A percentile compares a stretch with the other conserved stretches of the same genome.
Conservation (phyloP, 495 filamentous ascomycete genomes). For the Acidiella bohemica region DNA sequence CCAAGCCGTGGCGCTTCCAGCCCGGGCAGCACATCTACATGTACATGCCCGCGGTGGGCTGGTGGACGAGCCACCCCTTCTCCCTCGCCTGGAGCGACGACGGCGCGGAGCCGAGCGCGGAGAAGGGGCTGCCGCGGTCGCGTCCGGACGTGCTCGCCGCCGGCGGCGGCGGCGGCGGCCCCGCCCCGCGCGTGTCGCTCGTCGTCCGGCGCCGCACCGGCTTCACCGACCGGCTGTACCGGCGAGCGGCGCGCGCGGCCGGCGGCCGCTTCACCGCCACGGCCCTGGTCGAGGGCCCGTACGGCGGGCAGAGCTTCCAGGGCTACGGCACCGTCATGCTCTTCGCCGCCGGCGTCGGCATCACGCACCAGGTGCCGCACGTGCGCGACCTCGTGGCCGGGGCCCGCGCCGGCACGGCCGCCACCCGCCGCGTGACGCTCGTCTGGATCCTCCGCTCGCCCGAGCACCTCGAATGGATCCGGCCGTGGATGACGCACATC, state of each 20-base stretch:
- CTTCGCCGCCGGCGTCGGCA: conserved; percentile 83
- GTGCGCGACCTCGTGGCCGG: conserved; percentile 65
- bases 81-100: conserved; percentile 73
- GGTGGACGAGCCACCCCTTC: conserved; percentile 87
- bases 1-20: conserved; percentile 59
- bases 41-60: conserved; percentile 59
- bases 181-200: conserved; percentile 52
- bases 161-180: too few species aligned
- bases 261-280: conserved; percentile 37
- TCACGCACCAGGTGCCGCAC: conserved; percentile 89
- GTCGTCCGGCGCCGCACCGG: conserved; percentile 76
- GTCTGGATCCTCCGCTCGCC: conserved; percentile 85
- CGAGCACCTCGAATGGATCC: conserved; percentile 82
- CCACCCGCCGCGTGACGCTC: conserved; percentile 65
- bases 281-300: conserved; percentile 72
- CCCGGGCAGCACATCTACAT: conserved; percentile 86
- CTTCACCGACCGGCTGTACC: conserved; percentile 72
- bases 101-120: conserved; percentile 19
- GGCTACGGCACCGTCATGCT: conserved; percentile 85
- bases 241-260: conserved; percentile 38
- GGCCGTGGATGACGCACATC: conserved; percentile 83
- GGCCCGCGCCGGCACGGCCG: conserved; percentile 58
- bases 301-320: conserved; percentile 67
- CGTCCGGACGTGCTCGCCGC: conserved; percentile 26
- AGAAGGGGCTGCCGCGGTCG: conserved; percentile 28